Percentiles rank a stretch among this genome's conserved stretches.
phyloP scores from a whole-genome alignment of 2,329 filamentous ascomycete species.

The Gyromitra esculenta region DNA sequence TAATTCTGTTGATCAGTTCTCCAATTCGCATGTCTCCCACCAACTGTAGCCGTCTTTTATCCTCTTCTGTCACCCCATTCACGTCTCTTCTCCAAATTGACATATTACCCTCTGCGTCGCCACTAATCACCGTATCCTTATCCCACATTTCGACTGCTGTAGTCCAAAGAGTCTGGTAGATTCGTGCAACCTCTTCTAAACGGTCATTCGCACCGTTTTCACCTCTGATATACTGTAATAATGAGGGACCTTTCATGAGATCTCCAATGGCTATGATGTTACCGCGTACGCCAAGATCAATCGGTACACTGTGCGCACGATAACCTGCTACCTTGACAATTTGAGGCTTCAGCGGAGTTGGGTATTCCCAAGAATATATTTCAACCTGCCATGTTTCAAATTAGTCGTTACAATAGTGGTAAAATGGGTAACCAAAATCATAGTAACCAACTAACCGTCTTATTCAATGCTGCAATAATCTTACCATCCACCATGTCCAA shows the following conservation, averaged over 20 bases:
- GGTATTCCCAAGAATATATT: slow-evolving; percentile 53
- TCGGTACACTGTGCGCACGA: slow-evolving; percentile 82
- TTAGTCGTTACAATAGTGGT: slow-evolving; percentile 49
- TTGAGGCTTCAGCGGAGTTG: slow-evolving; percentile 33
- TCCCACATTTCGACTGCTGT: slow-evolving; percentile 80
- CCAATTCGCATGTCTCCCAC: slow-evolving; percentile 85
- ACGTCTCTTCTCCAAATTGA: slow-evolving; percentile 79
- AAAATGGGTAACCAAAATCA: slow-evolving; percentile 11
- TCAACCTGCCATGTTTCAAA: slow-evolving; percentile 48
- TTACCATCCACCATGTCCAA: slow-evolving; percentile 77
- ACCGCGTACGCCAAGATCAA: slow-evolving; percentile 78
- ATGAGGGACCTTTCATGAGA: slow-evolving; percentile 88
- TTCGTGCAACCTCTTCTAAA: slow-evolving; percentile 78
- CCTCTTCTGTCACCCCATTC: slow-evolving; percentile 77
- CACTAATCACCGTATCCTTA: slow-evolving; percentile 79
- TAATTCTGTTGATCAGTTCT: slow-evolving; percentile 92
- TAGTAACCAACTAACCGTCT: slow-evolving; percentile 70
- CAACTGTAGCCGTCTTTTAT: slow-evolving; percentile 75
- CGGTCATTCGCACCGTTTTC: slow-evolving; percentile 61
- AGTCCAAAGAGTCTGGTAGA: slow-evolving; percentile 83
- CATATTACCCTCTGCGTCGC: slow-evolving; percentile 88
- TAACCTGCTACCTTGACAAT: slow-evolving; percentile 79
- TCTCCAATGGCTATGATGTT: slow-evolving; percentile 85
- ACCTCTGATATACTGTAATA: slow-evolving; percentile 75
- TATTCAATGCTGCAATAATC: slow-evolving; percentile 87